Evolutionary conservation across 2,329 filamentous ascomycete species (phyloP), one percentile per base, ranked within the genome.

Genomic region (Fusarium albidum): DNA sequence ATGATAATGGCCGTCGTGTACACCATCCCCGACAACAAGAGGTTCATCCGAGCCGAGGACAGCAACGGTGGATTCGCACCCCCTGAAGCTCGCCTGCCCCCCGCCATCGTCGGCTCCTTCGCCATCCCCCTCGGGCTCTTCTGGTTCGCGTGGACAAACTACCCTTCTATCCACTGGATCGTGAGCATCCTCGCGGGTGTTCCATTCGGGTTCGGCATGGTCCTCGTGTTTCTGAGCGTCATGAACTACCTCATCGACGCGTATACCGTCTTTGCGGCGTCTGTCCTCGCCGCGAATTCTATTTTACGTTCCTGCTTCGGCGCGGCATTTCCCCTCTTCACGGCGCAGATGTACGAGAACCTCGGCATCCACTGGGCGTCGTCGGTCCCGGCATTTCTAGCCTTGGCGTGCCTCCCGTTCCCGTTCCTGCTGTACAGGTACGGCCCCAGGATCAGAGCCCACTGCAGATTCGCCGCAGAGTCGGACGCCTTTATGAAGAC

Each of bases 101-200:
- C 21, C 21, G 21, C 21, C 21, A 21, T 21, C 21, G 21, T 21
- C 18, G 31, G 46, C 10, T 18, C 28, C 28, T n/a, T 40, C 15
- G 29, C 46, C 13, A 15, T 32, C 27, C 41, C 49, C 18, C 21
- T 52, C 8, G 49, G 49, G 28, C 18, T 52, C 6, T 84, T 85
- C 73, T 81, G 78, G 77, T 84, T 85, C 59, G 81, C 82, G 1
- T 85, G 82, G 82, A 84, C 81, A 0, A 82, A 80, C 53, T 74
- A 68, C 25, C 74, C 78, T 0, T 69, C 63, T 8, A 73, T 85
- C 6, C 81, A 82, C 64, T 85, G 77, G 75, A 75, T 79, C 35
- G 78, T 84, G 69, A 68, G 69, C 14, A 62, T 69, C 10, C 31
- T 67, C 2, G 65, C 56, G 9, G 65, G 72, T 4, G 65, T 71